These are phyloP conservation scores for Bothriochloa decipiens DNA, from an alignment of 176 grass and related monocot genomes.

Conservation along the genomic window DNA sequence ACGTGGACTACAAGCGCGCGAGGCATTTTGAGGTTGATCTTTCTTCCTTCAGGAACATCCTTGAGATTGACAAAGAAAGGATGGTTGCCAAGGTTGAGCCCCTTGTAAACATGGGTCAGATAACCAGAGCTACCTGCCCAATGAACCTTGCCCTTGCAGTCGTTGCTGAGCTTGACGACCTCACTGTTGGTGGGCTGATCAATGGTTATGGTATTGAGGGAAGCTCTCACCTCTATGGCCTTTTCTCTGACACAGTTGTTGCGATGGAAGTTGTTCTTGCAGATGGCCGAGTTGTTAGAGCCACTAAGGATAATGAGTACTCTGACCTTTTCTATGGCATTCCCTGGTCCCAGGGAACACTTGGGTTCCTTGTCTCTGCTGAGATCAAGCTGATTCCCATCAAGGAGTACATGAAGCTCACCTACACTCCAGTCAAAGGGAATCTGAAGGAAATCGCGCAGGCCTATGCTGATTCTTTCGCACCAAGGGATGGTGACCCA, in stretches of 20 bases:
- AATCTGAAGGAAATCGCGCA: constrained; percentile 66
- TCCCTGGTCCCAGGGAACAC: constrained; percentile 92
- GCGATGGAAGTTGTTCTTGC: constrained; percentile 86
- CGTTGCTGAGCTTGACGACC: constrained; percentile 88
- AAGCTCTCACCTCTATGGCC: constrained; percentile 91
- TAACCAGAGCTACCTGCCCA: constrained; percentile 70
- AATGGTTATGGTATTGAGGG: constrained; percentile 95
- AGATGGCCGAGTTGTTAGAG: constrained; percentile 73
- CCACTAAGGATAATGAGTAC: constrained; percentile 91
- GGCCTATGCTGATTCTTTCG: constrained; percentile 76
- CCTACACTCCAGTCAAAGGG: constrained; percentile 65
- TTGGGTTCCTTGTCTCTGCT: constrained; percentile 82
- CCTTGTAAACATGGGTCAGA: constrained; percentile 96
- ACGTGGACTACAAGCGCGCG: constrained; percentile 90
- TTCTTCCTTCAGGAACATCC: constrained; percentile 78
- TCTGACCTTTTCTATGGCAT: constrained; percentile 93
- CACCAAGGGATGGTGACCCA: constrained; percentile 72
- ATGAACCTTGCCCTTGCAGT: constrained; percentile 87
- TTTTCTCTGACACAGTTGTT: constrained; percentile 89
- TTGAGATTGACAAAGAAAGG: constrained; percentile 82
- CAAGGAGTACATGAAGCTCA: constrained; percentile 95
- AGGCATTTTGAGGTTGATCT: constrained; percentile 94
- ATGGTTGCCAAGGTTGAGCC: constrained; percentile 87
- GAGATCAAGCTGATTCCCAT: constrained; percentile 91
- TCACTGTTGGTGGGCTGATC: constrained; percentile 90